Conservation (phyloP, 768 basidiomycete species). For the Xerocomellus amylosporus region DNA sequence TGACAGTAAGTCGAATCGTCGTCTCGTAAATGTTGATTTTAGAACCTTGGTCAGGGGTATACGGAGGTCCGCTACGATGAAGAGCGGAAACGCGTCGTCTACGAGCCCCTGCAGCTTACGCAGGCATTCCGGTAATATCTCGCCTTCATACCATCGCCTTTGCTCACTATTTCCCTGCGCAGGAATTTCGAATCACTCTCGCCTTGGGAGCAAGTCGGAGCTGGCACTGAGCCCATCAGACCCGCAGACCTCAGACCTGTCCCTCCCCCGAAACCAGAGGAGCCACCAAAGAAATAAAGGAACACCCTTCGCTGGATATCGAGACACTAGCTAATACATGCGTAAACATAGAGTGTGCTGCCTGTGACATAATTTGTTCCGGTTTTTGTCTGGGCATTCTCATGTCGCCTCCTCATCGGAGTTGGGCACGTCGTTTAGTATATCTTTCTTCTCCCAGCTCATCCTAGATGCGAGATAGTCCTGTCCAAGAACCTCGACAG, state of each 20-base stretch:
- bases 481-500: conserved; percentile 88
- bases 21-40: background rate
- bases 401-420: conserved; percentile 11
- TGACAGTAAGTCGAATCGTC: conserved; percentile 62
- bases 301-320: conserved; percentile 6
- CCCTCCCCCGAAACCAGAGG: conserved; percentile 72
- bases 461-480: conserved; percentile 85
- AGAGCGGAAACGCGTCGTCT: conserved; percentile 94
- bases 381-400: background rate
- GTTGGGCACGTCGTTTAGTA: conserved; percentile 1
- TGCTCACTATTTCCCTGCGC: background rate
- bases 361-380: conserved; percentile 7
- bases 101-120: conserved; percentile 95
- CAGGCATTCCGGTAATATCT: conserved; percentile 88
- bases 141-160: background rate
- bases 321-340: conserved; percentile 14
- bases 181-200: conserved; percentile 93
- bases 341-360: conserved; percentile 4
- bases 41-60: conserved; percentile 68
- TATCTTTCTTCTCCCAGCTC: conserved; percentile 62
- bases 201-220: conserved; percentile 95
- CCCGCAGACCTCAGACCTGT: conserved; percentile 77
- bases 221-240: conserved; percentile 49
- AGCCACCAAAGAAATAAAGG: conserved; percentile 73
- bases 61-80: conserved; percentile 98